These are phyloP conservation scores for Allium cepa DNA, from an alignment of 106 monocot genomes.

Conservation along the genomic window DNA sequence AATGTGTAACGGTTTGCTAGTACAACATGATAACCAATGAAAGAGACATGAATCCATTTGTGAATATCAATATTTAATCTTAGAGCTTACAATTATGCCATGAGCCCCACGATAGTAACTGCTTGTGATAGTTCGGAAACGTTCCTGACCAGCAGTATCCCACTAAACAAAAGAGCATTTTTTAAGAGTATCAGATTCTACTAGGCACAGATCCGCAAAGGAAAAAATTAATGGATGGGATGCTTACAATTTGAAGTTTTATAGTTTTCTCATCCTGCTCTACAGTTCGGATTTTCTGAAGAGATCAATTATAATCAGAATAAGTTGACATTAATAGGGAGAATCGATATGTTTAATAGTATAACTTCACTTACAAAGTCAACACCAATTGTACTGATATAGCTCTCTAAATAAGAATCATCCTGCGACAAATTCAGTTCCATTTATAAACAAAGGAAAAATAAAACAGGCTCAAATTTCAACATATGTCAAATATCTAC, in stretches of 20 bases:
- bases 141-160: slow-evolving; percentile 58
- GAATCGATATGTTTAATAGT: background rate
- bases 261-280: slow-evolving; percentile 51
- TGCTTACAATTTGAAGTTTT: slow-evolving; percentile 47
- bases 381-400: slow-evolving; percentile 57
- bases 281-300: slow-evolving; percentile 47
- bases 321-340: background rate
- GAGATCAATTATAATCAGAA: background rate
- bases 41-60: background rate
- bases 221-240: background rate
- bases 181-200: background rate
- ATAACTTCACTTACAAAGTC: slow-evolving; percentile 43
- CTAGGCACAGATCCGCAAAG: background rate
- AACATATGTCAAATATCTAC: background rate
- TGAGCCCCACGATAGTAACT: slow-evolving; percentile 56
- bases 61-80: too few relatives aligned
- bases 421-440: slow-evolving; percentile 15
- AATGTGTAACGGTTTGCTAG: background rate
- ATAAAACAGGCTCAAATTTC: background rate
- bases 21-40: background rate
- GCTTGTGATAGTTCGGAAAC: slow-evolving; percentile 53
- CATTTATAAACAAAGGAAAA: background rate
- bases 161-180: slow-evolving; percentile 15
- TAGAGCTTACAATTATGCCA: slow-evolving; percentile 25
- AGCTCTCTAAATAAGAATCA: slow-evolving; percentile 53